Base-by-base conservation (phyloP, 371 early-diverging fungal genomes). In the Dinochytrium kinnereticum region DNA sequence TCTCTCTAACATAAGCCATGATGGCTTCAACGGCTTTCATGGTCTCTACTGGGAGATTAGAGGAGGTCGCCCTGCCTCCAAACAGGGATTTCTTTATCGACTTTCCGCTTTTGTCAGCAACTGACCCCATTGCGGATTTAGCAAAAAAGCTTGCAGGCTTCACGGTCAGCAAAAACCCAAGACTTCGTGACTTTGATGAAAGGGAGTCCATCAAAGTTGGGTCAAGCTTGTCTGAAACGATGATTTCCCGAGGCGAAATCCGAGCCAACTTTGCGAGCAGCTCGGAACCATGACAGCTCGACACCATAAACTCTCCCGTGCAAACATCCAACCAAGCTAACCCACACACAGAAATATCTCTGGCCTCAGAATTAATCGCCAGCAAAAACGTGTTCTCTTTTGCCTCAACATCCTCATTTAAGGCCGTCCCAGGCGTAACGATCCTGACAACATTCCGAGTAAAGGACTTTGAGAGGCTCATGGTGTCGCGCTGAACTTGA, bases 271-370 rank as follows among this genome's bases (percentile, higher is more conserved):
- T 19, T 24, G 64, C 31, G n/a, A 30, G 3, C 19, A 71, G 50
- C n/a, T 59, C 61, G 19, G 69, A 26, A 5, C 33, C 26, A 36
- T 57, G 76, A 0, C 91, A 86, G 17, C 83, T 77, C 71, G 91
- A 85, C 38, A 92, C 87, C 53, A 88, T 85, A 72, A 95, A 94
- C 59, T 95, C 96, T 33, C 98, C 98, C 0, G 96, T 94, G 0
- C 94, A 90, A 49, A 98, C 77, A 85, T 98, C 98, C 0, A 91
- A 80, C 97, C 97, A 98, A 1, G 96, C 91, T 50, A 98, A 80
- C 1, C 95, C 94, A 26, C 93, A 68, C 24, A 24, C 17, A 10
- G 33, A 19, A 19, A 19, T 15, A n/a, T 37, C 21, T 26, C 59
- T 40, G 3, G 1, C 10, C 7, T 19, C 24, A n/a, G 30, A 1